Evolutionary conservation across 306 rosid genomes (phyloP).

Genomic region (Citrullus mucosospermus): DNA sequence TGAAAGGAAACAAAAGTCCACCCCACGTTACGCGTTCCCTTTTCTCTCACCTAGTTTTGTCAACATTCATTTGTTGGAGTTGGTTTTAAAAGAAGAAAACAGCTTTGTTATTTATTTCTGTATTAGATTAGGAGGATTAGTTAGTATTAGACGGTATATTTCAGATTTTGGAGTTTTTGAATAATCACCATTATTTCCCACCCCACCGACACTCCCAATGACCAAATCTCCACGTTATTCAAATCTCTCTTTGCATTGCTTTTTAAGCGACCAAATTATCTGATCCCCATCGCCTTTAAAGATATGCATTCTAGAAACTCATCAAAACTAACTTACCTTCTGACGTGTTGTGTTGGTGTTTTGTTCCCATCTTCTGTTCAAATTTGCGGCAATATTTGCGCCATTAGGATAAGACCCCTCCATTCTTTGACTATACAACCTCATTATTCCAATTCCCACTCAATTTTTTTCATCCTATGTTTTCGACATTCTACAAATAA

Average conservation of each 20-base stretch:
- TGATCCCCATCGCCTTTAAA: not conserved
- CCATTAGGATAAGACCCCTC: not conserved
- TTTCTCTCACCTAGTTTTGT: not conserved
- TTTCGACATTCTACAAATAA: no score
- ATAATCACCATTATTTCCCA: not conserved
- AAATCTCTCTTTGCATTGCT: not conserved
- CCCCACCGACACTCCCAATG: not conserved
- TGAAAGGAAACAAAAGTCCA: not conserved
- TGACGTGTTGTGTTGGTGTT: not conserved
- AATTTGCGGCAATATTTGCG: not conserved
- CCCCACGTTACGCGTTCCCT: not conserved
- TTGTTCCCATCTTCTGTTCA: not conserved
- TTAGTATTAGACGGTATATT: not conserved
- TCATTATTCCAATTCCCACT: not conserved
- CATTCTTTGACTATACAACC: not conserved
- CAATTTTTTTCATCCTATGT: no score
- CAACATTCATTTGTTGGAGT: not conserved
- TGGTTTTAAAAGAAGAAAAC: no score
- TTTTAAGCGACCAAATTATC: not conserved
- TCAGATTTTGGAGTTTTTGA: not conserved
- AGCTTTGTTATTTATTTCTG: no score
- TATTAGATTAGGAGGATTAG: not conserved
- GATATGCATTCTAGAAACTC: not conserved
- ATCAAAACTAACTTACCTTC: not conserved
- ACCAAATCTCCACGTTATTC: not conserved